phyloP scores from a whole-genome alignment of 2,329 filamentous ascomycete genomes.

The Scedosporium minutisporum region DNA sequence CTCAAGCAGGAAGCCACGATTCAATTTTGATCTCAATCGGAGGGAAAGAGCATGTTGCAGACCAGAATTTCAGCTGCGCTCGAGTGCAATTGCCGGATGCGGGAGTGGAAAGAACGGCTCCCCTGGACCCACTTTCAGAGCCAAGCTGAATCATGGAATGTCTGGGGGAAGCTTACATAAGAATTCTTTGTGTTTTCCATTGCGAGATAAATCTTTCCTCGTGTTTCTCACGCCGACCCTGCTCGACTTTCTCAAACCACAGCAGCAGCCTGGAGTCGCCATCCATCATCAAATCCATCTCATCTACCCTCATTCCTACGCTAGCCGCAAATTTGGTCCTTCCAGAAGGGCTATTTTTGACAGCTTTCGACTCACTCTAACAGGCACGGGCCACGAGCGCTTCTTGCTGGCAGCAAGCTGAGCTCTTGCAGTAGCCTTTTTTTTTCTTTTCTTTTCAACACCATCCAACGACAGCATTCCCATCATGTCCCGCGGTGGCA shows the following conservation, averaged over 20 bases:
- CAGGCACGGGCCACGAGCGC: neutral
- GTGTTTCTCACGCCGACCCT: neutral
- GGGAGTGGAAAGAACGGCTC: neutral
- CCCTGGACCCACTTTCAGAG: neutral
- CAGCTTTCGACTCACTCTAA: neutral
- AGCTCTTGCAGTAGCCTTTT: neutral
- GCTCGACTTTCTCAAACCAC: neutral
- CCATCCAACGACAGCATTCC: neutral
- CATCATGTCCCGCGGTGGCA: slow-evolving; percentile 83
- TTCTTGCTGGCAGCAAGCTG: neutral
- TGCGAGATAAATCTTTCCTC: neutral
- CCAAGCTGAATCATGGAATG: neutral
- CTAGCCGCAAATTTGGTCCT: neutral
- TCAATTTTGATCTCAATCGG: no score
- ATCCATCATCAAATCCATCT: neutral
- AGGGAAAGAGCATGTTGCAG: no score
- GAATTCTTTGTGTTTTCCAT: neutral
- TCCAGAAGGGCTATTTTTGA: neutral
- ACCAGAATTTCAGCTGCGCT: neutral
- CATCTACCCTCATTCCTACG: neutral
- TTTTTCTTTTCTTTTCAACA: neutral
- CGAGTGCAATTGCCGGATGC: neutral
- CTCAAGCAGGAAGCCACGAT: no score
- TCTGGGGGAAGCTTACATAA: neutral
- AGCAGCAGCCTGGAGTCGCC: neutral